Base-by-base conservation (phyloP, 371 early-diverging fungal species). In the Dipsacomyces acuminosporus region DNA sequence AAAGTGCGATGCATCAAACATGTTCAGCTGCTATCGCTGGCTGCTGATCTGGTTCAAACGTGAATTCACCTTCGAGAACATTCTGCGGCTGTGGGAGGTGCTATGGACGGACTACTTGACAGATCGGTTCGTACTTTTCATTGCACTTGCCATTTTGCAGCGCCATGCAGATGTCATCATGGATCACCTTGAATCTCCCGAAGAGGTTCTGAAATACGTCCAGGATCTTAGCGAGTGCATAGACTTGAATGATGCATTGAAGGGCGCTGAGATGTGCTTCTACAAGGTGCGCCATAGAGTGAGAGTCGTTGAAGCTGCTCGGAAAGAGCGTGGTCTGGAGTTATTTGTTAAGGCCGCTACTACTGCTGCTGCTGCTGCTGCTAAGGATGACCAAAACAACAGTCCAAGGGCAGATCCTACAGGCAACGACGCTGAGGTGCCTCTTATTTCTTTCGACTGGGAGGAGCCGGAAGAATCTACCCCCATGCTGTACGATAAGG, bases 1-100 rank as follows among this genome's bases (percentile, higher is more conserved):
- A 43, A 74, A 76, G 42, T 85, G 84, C 45, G 93, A 92, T 22
- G 82, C 89, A 0, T 72, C 80, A 41, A 90, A 94, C 64, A 75
- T 94, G 56, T 94, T 94, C 64, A 89, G 85, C 71, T 91, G 93
- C 64, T 96, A 93, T 77, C 86, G 96, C 3, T 96, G 96, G 96
- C 71, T 96, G n/a, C 64, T 96, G 41, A 85, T 96, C 15, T 86
- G 89, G 81, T 96, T 91, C 73, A 96, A 96, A 70, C 82, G 97
- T 30, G 97, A 96, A 72, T 93, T 94, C 59, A 78, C 81, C 48
- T 93, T 90, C 80, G 82, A 86, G 14, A 86, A 93, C 51, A 80
- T 87, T 19, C 80, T 85, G 71, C 60, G 78, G 34, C 56, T 95
- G 22, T 95, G 96, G 97, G 96, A 95, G 71, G 78, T 86, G 8